Evolutionary conservation across 805 yeast species (phyloP).

Genomic region (Debaryomyces castellii): DNA sequence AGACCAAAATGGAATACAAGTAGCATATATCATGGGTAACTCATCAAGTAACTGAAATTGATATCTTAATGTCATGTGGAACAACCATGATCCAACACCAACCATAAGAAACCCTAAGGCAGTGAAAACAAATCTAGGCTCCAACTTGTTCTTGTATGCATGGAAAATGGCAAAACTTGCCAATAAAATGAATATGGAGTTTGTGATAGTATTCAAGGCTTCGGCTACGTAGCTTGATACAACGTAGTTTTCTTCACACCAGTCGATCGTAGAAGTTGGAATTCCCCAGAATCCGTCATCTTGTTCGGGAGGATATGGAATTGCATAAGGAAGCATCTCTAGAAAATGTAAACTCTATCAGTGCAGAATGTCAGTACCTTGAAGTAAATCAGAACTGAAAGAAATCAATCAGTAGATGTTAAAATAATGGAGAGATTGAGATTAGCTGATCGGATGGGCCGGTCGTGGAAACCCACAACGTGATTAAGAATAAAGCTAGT

Average conservation of each 20-base stretch:
- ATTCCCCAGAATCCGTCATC: conserved; percentile 73
- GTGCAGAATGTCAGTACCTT: not conserved
- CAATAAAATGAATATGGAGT: conserved; percentile 49
- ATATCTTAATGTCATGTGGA: conserved; percentile 93
- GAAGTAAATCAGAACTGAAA: no score
- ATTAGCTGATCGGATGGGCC: no score
- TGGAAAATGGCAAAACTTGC: conserved; percentile 68
- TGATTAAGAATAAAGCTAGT: no score
- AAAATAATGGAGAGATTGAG: no score
- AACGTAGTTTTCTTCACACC: conserved; percentile 13
- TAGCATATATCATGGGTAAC: conserved; percentile 96
- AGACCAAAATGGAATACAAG: conserved; percentile 91
- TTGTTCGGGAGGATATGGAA: conserved; percentile 57
- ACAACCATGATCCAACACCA: conserved; percentile 91
- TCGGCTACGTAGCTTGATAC: conserved; percentile 80
- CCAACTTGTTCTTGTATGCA: conserved; percentile 60
- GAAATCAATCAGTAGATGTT: no score
- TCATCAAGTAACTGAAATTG: conserved; percentile 92
- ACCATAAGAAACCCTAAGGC: conserved; percentile 83
- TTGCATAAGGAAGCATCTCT: conserved; percentile 46
- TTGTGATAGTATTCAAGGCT: conserved; percentile 82
- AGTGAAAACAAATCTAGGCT: conserved; percentile 66
- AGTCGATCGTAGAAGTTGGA: conserved; percentile 78
- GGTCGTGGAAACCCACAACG: no score
- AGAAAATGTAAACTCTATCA: not conserved